Percentiles rank a stretch among this genome's conserved stretches.
These are phyloP conservation scores for Cordyceps fumosorosea DNA, from an alignment of 2,329 filamentous ascomycete genomes.

Conservation along the genomic window DNA sequence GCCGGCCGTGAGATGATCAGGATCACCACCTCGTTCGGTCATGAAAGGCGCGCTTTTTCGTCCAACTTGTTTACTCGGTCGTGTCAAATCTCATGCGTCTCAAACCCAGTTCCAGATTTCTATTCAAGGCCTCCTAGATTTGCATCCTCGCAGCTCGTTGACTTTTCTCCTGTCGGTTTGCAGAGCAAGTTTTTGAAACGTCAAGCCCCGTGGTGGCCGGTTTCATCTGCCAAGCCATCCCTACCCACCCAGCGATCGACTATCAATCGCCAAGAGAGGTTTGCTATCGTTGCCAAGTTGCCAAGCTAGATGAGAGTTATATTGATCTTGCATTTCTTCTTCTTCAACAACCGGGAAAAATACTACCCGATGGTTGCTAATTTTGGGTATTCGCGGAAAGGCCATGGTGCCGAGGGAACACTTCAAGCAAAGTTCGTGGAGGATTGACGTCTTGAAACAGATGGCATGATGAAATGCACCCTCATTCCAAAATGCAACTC, in stretches of 20 bases:
- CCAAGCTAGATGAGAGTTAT: neutral
- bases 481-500: too few relatives aligned
- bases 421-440: too few relatives aligned
- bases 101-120: neutral
- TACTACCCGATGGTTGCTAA: too few relatives aligned
- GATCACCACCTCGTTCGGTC: neutral
- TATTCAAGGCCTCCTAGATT: neutral
- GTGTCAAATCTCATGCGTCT: neutral
- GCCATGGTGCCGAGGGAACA: too few relatives aligned
- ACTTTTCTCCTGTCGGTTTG: neutral
- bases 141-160: neutral
- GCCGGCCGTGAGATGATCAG: neutral
- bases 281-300: neutral
- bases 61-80: neutral
- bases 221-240: constrained; percentile 5
- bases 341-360: neutral
- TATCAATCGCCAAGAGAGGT: neutral
- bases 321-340: too few relatives aligned
- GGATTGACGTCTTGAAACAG: too few relatives aligned
- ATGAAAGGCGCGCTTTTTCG: neutral
- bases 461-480: too few relatives aligned
- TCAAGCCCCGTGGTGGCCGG: neutral
- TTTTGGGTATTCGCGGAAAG: too few relatives aligned
- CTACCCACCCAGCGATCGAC: neutral
- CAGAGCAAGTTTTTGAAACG: neutral